Base-by-base conservation (phyloP, 345 rosid genomes). In the rapeseed (Brassica napus) region DNA sequence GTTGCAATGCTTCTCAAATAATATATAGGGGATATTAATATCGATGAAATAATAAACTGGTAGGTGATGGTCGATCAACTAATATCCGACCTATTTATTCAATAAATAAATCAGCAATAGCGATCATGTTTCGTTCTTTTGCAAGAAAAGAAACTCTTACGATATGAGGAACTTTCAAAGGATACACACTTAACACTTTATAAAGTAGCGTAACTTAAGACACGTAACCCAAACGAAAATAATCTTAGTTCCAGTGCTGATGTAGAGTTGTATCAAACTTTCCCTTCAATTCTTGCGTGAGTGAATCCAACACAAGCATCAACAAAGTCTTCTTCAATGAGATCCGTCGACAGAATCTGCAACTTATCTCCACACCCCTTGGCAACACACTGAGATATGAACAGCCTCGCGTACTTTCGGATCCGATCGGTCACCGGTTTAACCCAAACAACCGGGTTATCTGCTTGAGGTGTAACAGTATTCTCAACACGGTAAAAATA, bases 271-370 rank as follows among this genome's bases (percentile, higher is more conserved):
- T 57, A 37, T 57, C 72, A 89, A 39, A 86, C 88, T 81, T 80
- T 83, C 24, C 93, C 92, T 74, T 87, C 84, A 31, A 89, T 57
- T 81, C 93, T 88, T 2, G 94, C 94, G 2, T 68, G 70, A 6
- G 97, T 89, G 5, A 92, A 65, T 7, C 93, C 97, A 5, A 87
- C 84, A 24, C 97, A 92, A 0, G 97, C 97, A 76, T 92, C 92
- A 0, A 92, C 90, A 44, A 94, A 94, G 77, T 92, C 97, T 63
- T 69, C 93, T 4, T 88, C 93, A 2, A 92, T 89, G 31, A 94
- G 89, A 85, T 94, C 97, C 1, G 97, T 94, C 0, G 97, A 92
- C 16, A 88, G 78, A 52, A 94, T 82, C 85, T 92, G 97, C 84
- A 94, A 67, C 84, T 76, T 77, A 79, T 90, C 87, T 2, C 67